These are phyloP conservation scores for Brassica nigra DNA, from an alignment of 345 rosid species.

Conservation along the genomic window DNA sequence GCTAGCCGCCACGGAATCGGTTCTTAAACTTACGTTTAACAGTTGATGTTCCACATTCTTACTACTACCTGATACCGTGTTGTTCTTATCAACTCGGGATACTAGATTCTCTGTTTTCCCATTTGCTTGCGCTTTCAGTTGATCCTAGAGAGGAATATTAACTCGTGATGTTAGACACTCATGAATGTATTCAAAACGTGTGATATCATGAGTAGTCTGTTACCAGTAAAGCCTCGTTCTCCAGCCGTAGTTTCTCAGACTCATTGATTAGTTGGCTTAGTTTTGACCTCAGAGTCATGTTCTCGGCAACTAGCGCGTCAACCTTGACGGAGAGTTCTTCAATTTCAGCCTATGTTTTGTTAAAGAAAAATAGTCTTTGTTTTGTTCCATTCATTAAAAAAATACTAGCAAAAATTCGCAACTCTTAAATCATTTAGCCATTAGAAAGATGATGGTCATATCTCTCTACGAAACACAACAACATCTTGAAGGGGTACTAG, in stretches of 20 bases:
- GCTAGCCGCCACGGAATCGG: conserved; percentile 36
- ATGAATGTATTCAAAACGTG: neutral
- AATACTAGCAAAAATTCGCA: too few relatives aligned
- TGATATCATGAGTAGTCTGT: neutral
- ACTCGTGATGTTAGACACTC: neutral
- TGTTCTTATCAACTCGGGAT: conserved; percentile 38
- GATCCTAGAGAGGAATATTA: conserved; percentile 13
- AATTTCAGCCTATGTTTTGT: too few relatives aligned
- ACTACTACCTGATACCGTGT: conserved; percentile 18
- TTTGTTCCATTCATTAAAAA: too few relatives aligned
- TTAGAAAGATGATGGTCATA: neutral
- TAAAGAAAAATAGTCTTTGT: too few relatives aligned
- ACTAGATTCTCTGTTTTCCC: conserved; percentile 43
- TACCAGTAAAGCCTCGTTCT: conserved; percentile 70
- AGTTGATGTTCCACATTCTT: conserved; percentile 31
- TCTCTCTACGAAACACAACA: neutral
- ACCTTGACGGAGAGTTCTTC: conserved; percentile 69
- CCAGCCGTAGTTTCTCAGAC: conserved; percentile 70
- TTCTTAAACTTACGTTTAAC: conserved; percentile 23
- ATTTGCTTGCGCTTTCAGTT: conserved; percentile 23
- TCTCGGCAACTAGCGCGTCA: conserved; percentile 64
- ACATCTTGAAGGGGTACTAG: neutral
- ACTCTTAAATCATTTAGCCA: neutral
- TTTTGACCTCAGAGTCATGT: conserved; percentile 67
- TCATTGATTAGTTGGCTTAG: conserved; percentile 55